Base-by-base conservation (phyloP, 1,139 yeast genomes). In the Saccharomyces pastorianus region DNA sequence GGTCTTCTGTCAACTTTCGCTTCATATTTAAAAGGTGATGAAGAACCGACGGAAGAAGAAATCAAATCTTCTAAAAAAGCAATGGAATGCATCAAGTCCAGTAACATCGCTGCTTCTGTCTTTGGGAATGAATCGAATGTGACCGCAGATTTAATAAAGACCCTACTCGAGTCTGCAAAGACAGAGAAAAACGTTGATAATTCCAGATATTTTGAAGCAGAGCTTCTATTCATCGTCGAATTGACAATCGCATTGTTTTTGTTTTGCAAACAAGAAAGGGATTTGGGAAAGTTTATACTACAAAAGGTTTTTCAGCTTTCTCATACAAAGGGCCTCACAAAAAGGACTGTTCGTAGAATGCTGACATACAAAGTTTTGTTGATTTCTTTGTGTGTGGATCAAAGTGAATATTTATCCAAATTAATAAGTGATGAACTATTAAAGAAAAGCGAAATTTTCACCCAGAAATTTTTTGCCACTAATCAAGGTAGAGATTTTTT, bases 1-100 rank as follows among this genome's bases (percentile, higher is more conserved):
- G 96, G 98, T 1, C 67, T 95, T 27, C 80, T 95, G 56, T 88
- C 96, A 0, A 87, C 98, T 0, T 84, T 95, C 62, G 90, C 97
- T 0, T 89, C 96, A 0, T 91, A 90, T 64, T 78, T 95, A 70
- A 88, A 95, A 61, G 95, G 97, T 14, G 97, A 90, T 62, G 95
- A 88, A 8, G 98, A 93, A 68, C 99, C 99, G 2, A 81, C 95
- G 1, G 95, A 87, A 55, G 96, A 87, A 63, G 98, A 91, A 64
- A 84, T 95, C 50, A 96, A 90, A 59, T 80, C 89, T 1, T 87
- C 98, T 0, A 71, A 86, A 26, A 84, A 90, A 4, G 85, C 96
- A 0, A 73, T 86, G 17, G 47, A 47, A 7, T 51, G 53, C 44
- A 42, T 51, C 8, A 51, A 51, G 5, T 38, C 50, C 2, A 38